Percentiles rank a stretch among this genome's conserved stretches.
phyloP scores from a whole-genome alignment of 225 moss, liverwort and hornwort genomes.

The Asterella californica region DNA sequence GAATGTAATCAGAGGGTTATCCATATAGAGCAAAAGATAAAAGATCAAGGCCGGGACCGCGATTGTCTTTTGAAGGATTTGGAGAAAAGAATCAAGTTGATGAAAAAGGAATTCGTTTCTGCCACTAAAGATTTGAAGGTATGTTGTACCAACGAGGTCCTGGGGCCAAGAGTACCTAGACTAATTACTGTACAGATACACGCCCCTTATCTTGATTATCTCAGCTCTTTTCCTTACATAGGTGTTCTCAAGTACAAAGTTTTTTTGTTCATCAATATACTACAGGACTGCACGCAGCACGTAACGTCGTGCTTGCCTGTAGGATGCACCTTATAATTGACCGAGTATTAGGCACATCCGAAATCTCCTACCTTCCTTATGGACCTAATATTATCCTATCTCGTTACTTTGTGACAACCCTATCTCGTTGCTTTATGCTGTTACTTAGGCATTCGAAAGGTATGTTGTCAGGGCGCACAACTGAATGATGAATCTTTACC shows the following conservation, averaged over 20 bases:
- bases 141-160: not conserved
- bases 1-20: constrained; percentile 54
- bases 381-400: not conserved
- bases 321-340: not conserved
- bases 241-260: not conserved
- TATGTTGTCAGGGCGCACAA: not conserved
- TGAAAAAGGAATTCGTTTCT: constrained; percentile 69
- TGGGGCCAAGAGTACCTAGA: not conserved
- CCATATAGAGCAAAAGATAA: constrained; percentile 60
- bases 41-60: constrained; percentile 69
- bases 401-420: not conserved
- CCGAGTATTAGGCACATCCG: not conserved
- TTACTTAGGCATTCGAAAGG: not conserved
- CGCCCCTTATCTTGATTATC: no score
- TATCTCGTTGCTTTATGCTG: no score
- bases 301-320: no score
- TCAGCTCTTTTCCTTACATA: not conserved
- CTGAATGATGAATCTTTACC: not conserved
- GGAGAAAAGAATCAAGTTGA: constrained; percentile 73
- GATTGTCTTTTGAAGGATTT: constrained; percentile 60
- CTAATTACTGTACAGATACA: no score
- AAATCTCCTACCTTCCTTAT: not conserved
- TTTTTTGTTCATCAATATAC: not conserved
- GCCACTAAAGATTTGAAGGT: constrained; percentile 84
- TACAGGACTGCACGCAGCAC: not conserved